Base-by-base conservation (phyloP, 371 early-diverging fungal genomes). In the Dinochytrium kinnereticum region DNA sequence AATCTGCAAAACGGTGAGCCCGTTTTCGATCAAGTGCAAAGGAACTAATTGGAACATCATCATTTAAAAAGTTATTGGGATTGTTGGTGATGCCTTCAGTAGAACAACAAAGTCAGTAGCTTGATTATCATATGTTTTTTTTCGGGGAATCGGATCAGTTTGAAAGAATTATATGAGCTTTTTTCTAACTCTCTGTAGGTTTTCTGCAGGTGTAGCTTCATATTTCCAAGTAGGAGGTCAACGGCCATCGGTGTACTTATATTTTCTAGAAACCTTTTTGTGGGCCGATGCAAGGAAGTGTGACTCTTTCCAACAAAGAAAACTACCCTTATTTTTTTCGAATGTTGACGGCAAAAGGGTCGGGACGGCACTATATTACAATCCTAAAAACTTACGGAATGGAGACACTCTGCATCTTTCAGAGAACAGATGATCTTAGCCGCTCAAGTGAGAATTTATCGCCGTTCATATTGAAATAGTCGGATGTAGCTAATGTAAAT, bases 321-420 rank as follows among this genome's bases (percentile, higher is more conserved):
- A 66, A 66, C 17, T 66, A 66, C 28, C 66, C 66, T 2, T 66
- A 66, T 40, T 66, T 66, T 44, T 66, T 2, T 5, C 5, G 66
- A 30, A 40, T 66, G 40, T 2, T 66, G n/a, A 24, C 66, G 26
- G 38, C 66, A 24, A 66, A 40, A 28, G 71, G 55, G 15, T 26
- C 26, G 28, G 75, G 70, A 51, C 30, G 30, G 30, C 71, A 75
- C 37, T 34, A 61, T 34, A 3, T 21, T 10, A 26, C 10, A 34
- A 5, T 17, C 7, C 5, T 26, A 36, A 61, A 28, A 24, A 5
- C 36, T 61, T 66, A 26, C 36, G 61, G 61, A 7, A 34, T 61
- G 36, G 36, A 37, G 61, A 7, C 7, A 34, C 34, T 61, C 3
- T 61, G 61, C 34, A 61, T 61, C 34, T 34, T 61, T 26, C 3